phyloP scores from a whole-genome alignment of 2,329 filamentous ascomycete species.

The Herpotrichia juniperi region DNA sequence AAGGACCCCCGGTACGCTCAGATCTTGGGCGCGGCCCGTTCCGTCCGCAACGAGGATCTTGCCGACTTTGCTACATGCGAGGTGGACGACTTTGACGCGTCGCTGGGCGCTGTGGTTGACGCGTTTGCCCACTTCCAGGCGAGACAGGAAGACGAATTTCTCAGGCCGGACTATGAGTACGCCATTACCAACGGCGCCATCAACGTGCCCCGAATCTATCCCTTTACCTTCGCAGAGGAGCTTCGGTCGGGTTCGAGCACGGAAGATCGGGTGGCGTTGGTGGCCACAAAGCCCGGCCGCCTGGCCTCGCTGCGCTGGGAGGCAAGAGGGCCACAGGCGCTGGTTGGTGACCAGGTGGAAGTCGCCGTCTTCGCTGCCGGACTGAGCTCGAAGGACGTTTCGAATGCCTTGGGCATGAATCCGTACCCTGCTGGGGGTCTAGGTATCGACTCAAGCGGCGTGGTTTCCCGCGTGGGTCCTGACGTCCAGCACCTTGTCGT shows the following conservation, averaged over 20 bases:
- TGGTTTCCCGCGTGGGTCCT: too few species aligned
- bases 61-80: slow-evolving; percentile 26
- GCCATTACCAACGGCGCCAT: slow-evolving; percentile 9
- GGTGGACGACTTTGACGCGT: slow-evolving; percentile 1
- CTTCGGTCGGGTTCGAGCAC: not conserved
- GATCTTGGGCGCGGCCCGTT: slow-evolving; percentile 29
- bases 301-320: not conserved
- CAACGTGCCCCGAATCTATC: slow-evolving; percentile 8
- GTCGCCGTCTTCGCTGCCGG: not conserved
- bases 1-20: slow-evolving; percentile 28
- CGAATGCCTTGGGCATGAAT: not conserved
- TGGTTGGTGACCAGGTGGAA: not conserved
- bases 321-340: not conserved
- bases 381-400: not conserved
- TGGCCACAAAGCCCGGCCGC: not conserved
- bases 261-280: not conserved
- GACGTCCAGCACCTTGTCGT: slow-evolving; percentile 9
- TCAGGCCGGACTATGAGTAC: slow-evolving; percentile 31
- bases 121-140: slow-evolving; percentile 1
- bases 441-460: not conserved
- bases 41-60: slow-evolving; percentile 26
- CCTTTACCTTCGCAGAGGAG: not conserved
- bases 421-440: not conserved
- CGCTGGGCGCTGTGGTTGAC: not conserved
- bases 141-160: not conserved